Evolutionary conservation across 108 stramenopile species (phyloP).

Genomic region (Bacterosira constricta): DNA sequence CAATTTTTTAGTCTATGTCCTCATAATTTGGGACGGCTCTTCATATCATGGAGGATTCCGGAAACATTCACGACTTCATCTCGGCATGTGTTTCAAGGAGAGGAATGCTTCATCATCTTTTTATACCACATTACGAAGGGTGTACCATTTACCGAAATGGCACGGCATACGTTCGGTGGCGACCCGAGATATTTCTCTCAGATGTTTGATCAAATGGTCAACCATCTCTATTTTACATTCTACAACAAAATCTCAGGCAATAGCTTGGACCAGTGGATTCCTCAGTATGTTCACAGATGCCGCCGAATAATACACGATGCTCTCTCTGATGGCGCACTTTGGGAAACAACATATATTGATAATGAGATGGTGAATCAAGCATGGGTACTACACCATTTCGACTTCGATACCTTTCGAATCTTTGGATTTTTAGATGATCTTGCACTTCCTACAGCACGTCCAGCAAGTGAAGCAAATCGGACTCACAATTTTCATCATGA

Average conservation of each 20-base stretch:
- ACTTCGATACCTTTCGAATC: conserved; percentile 19
- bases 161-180: conserved; percentile 17
- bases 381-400: conserved; percentile 13
- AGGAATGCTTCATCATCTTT: conserved; percentile 30
- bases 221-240: conserved; percentile 21
- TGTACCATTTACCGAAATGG: conserved; percentile 19
- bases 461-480: background rate
- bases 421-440: conserved; percentile 35
- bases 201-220: conserved; percentile 5
- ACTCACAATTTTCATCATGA: conserved; percentile 7
- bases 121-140: conserved; percentile 17
- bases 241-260: conserved; percentile 47
- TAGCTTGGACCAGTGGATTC: conserved; percentile 32
- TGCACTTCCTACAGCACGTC: conserved; percentile 17
- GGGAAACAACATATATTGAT: conserved; percentile 1
- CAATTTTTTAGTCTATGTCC: conserved; percentile 3
- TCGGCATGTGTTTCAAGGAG: conserved; percentile 6
- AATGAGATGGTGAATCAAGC: background rate
- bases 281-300: conserved; percentile 1
- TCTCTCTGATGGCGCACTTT: background rate
- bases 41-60: conserved; percentile 7
- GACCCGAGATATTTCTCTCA: conserved; percentile 16
- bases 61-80: background rate
- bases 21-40: background rate
- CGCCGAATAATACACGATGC: conserved; percentile 11